Conservation (phyloP, 352 stramenopile species). For the Poterioochromonas sp. region DNA sequence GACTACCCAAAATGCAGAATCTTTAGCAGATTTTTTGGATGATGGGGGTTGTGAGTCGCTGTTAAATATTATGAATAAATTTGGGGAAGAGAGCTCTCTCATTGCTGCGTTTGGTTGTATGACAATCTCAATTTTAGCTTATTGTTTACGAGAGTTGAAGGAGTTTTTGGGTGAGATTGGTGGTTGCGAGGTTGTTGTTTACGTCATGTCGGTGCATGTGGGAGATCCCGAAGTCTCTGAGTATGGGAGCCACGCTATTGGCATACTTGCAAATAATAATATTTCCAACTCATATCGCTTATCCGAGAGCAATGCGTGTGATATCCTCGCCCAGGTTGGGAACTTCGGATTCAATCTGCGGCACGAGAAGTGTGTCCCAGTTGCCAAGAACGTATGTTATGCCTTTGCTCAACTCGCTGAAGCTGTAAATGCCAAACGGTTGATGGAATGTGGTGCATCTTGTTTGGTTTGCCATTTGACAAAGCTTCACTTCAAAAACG, state of each 20-base stretch:
- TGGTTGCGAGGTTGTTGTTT: conserved; percentile 6
- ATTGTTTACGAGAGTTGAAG: neutral
- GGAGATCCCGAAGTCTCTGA: conserved; percentile 13
- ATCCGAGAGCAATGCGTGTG: conserved; percentile 1
- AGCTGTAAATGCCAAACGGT: neutral
- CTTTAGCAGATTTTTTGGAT: conserved; percentile 3
- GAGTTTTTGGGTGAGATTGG: conserved; percentile 29
- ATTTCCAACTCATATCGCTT: conserved; percentile 5
- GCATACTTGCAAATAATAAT: conserved; percentile 2
- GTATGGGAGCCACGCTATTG: neutral
- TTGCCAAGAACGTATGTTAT: conserved; percentile 1
- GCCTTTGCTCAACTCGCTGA: neutral
- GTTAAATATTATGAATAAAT: conserved; percentile 19
- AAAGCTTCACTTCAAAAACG: conserved; percentile 8
- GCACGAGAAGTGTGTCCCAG: neutral
- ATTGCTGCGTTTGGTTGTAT: conserved; percentile 10
- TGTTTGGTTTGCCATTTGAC: neutral
- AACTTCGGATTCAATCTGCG: conserved; percentile 30
- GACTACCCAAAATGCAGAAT: neutral
- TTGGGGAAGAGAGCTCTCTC: neutral
- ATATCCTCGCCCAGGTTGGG: neutral
- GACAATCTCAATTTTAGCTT: neutral
- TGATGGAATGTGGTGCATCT: neutral
- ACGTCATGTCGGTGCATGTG: neutral
- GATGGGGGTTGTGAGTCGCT: conserved; percentile 12